Conservation (phyloP, 2,329 filamentous ascomycete species). For the Sporothrix curviconia region DNA sequence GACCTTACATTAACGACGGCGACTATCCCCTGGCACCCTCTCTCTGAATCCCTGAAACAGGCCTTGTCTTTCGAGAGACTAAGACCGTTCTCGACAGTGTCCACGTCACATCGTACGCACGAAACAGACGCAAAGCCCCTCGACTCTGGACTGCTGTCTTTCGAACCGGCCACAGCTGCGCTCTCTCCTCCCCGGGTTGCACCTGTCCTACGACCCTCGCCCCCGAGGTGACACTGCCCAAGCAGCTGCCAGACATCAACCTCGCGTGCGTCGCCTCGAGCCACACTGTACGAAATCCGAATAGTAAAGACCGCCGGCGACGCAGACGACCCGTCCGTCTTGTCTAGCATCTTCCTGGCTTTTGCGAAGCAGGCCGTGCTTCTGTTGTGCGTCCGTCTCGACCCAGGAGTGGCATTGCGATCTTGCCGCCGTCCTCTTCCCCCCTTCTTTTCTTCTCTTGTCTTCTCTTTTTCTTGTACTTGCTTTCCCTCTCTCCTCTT, state of each 20-base stretch:
- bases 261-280: not conserved
- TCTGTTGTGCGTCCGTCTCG: not conserved
- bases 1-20: not conserved
- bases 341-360: not conserved
- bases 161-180: not conserved
- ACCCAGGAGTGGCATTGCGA: not conserved
- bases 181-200: not conserved
- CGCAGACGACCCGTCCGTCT: not conserved
- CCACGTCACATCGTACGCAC: not conserved
- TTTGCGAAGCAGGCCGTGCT: not conserved
- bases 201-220: constrained; percentile 2
- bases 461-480: not conserved
- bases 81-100: constrained; percentile 1
- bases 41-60: not conserved
- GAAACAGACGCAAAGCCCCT: not conserved
- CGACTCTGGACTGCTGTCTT: not conserved
- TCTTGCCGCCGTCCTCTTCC: not conserved
- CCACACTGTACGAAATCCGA: not conserved
- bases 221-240: not conserved
- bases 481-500: not conserved
- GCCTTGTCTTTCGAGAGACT: not conserved
- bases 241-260: not conserved
- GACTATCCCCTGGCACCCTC: not conserved
- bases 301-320: not conserved
- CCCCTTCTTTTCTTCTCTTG: not conserved